Percentiles rank a stretch among this genome's conserved stretches.
Evolutionary conservation across 306 rosid species (phyloP).

Genomic region (peach (Prunus persica)): DNA sequence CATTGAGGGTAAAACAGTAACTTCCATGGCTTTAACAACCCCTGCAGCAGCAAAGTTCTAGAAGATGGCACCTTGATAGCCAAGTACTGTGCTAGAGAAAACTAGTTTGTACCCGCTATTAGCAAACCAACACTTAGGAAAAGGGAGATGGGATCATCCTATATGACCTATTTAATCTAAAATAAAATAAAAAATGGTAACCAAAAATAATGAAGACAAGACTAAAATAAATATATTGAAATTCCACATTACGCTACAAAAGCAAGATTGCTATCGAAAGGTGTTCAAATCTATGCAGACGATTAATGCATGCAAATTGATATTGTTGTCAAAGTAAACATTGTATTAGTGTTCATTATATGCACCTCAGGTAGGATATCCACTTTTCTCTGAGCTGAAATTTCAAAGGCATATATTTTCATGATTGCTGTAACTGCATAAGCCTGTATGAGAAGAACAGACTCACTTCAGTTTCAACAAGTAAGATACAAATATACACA

Average conservation of each 20-base stretch:
- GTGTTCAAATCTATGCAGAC: background rate
- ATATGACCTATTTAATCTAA: no score
- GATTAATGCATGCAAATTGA: background rate
- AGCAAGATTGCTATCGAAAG: background rate
- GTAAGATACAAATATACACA: background rate
- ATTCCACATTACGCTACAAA: background rate
- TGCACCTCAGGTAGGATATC: slow-evolving; percentile 88
- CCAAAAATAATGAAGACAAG: background rate
- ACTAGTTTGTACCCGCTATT: background rate
- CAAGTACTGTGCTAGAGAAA: background rate
- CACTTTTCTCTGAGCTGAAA: slow-evolving; percentile 69
- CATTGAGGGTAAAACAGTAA: no score
- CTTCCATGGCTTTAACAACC: no score
- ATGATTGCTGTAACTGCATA: slow-evolving; percentile 84
- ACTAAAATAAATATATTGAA: background rate
- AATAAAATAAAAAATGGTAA: background rate
- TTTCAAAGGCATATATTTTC: slow-evolving; percentile 85
- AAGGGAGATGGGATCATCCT: no score
- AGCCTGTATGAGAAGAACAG: slow-evolving; percentile 44
- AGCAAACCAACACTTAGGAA: no score
- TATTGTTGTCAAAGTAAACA: background rate
- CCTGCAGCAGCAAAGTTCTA: no score
- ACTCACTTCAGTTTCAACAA: slow-evolving; percentile 6
- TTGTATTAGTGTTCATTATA: slow-evolving; percentile 8
- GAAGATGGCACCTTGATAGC: background rate